phyloP scores from a whole-genome alignment of 192 early-diverging fungal genomes.

The Phycomyces blakesleeanus region DNA sequence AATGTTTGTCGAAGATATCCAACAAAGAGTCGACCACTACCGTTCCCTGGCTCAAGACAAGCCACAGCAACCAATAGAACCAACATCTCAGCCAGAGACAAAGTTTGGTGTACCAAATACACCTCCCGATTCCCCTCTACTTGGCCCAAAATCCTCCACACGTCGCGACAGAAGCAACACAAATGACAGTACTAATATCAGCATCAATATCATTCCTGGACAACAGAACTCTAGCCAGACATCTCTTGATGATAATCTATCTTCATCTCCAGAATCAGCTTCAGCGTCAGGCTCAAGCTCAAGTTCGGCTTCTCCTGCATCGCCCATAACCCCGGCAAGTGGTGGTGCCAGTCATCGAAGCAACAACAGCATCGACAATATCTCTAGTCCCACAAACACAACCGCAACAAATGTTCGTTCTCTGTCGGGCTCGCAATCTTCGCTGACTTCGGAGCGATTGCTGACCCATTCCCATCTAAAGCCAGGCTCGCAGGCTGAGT shows the following conservation, averaged over 20 bases:
- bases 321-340: too few relatives aligned
- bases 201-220: neutral
- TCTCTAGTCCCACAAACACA: neutral
- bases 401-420: neutral
- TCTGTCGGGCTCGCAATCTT: neutral
- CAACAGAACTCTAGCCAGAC: neutral
- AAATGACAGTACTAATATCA: neutral
- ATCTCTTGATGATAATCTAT: neutral
- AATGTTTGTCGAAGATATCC: neutral
- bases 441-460: constrained; percentile 3
- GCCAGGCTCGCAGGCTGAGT: constrained; percentile 49
- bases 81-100: neutral
- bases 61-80: neutral
- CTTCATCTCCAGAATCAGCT: neutral
- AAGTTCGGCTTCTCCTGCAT: too few relatives aligned
- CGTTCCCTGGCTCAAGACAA: neutral
- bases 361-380: too few relatives aligned
- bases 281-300: too few relatives aligned
- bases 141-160: neutral
- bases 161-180: neutral
- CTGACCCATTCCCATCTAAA: constrained; percentile 51
- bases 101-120: neutral
- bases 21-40: neutral
- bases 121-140: neutral
- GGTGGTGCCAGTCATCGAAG: too few relatives aligned